phyloP scores from a whole-genome alignment of 1,284 basidiomycete genomes.

The Ustilago trichophora region DNA sequence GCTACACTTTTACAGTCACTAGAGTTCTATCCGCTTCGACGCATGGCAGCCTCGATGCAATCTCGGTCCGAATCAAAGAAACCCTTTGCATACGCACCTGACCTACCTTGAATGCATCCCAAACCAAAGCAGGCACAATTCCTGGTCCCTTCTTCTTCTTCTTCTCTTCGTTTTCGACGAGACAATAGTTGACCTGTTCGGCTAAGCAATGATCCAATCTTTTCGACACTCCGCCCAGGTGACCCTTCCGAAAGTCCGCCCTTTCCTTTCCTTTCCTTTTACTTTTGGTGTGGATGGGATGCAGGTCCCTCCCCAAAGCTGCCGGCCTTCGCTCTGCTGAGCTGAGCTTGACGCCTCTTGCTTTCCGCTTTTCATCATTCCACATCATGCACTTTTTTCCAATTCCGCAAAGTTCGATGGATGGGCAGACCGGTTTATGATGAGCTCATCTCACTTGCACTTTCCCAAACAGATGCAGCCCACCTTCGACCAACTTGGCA shows the following conservation, averaged over 20 bases:
- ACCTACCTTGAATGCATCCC: too few relatives aligned
- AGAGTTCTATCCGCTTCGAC: too few relatives aligned
- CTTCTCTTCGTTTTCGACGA: too few relatives aligned
- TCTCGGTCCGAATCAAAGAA: too few relatives aligned
- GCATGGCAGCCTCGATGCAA: too few relatives aligned
- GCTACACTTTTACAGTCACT: too few relatives aligned
- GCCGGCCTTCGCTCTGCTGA: too few relatives aligned
- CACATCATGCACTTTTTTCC: not conserved
- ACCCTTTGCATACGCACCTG: too few relatives aligned
- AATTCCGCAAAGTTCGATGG: constrained; percentile 13
- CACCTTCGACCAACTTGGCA: too few relatives aligned
- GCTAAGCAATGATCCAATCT: too few relatives aligned
- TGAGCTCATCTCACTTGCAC: not conserved
- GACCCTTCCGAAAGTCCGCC: not conserved
- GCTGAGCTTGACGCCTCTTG: too few relatives aligned
- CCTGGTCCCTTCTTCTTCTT: constrained; percentile 22
- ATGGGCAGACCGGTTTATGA: not conserved
- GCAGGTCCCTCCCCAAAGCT: constrained; percentile 3
- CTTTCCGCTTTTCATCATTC: constrained; percentile 1
- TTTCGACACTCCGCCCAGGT: constrained; percentile 24
- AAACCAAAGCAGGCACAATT: constrained; percentile 13
- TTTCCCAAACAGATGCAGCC: too few relatives aligned
- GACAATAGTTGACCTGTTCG: constrained; percentile 28
- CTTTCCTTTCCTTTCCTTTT: not conserved
- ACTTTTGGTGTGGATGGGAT: not conserved